Evolutionary conservation across 805 yeast genomes (phyloP).

Genomic region (Peterozyma toletana): DNA sequence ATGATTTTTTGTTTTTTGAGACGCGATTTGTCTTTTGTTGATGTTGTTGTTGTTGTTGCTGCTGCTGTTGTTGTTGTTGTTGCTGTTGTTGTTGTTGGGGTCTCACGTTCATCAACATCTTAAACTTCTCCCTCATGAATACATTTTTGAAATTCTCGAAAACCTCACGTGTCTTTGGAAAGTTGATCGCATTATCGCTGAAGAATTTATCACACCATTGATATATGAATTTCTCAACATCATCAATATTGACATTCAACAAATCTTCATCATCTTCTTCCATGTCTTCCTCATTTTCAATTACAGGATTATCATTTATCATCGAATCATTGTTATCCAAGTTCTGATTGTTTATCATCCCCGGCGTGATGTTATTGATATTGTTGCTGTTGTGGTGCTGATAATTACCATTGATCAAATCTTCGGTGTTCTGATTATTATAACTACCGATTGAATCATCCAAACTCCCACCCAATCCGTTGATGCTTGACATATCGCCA

Average conservation of each 20-base stretch:
- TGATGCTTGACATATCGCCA: neutral
- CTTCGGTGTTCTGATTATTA: neutral
- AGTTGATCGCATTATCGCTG: conserved; percentile 15
- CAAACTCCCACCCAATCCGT: neutral
- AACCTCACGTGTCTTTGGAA: conserved; percentile 18
- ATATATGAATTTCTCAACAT: conserved; percentile 25
- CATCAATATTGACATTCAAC: conserved; percentile 11
- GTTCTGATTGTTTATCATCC: too few relatives aligned
- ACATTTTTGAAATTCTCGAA: conserved; percentile 21
- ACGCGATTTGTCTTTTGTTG: too few relatives aligned
- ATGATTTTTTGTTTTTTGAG: too few relatives aligned
- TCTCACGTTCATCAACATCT: conserved; percentile 5
- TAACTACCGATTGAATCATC: neutral
- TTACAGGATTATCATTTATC: neutral
- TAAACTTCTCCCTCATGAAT: conserved; percentile 24
- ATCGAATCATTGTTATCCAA: neutral
- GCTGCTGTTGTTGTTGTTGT: neutral
- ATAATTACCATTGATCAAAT: neutral
- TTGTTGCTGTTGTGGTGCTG: too few relatives aligned
- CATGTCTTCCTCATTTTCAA: neutral
- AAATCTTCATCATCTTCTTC: conserved; percentile 4
- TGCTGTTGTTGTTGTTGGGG: neutral
- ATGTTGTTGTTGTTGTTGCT: neutral
- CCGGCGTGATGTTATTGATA: too few relatives aligned
- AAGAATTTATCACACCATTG: conserved; percentile 24